Conservation (phyloP, 2,329 filamentous ascomycete species). For the Cladosporium colombiae region DNA sequence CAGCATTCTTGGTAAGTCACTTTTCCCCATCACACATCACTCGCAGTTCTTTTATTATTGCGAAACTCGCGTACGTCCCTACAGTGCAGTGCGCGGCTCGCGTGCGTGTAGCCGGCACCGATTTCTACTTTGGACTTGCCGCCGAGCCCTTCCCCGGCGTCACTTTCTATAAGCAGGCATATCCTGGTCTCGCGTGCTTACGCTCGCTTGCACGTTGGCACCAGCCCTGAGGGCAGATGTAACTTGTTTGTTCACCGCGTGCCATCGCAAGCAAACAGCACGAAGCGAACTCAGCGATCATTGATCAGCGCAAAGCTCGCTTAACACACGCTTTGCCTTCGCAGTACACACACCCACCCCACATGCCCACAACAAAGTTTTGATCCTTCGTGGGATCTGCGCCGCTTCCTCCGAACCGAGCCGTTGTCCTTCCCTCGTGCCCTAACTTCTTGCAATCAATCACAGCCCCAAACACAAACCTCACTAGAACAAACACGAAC, state of each 20-base stretch:
- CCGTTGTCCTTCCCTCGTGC: not conserved
- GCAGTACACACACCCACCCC: not conserved
- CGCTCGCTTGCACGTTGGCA: conserved; percentile 12
- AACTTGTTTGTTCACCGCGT: conserved; percentile 1
- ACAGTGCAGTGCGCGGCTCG: conserved; percentile 1
- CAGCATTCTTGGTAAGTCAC: conserved; percentile 78
- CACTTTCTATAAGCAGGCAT: conserved; percentile 9
- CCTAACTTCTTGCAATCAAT: not conserved
- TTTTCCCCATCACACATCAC: conserved; percentile 10
- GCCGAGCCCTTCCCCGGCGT: conserved; percentile 5
- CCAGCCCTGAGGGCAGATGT: not conserved
- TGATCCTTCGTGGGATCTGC: not conserved
- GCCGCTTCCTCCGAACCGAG: not conserved
- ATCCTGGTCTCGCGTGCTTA: conserved; percentile 14
- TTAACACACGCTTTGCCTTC: conserved; percentile 6
- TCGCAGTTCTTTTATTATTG: not conserved
- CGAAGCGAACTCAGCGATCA: not conserved
- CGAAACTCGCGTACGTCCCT: conserved; percentile 2
- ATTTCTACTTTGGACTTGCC: not conserved
- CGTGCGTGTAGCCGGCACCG: not conserved
- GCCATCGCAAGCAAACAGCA: not conserved
- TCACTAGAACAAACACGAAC: not conserved
- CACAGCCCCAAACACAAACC: not conserved
- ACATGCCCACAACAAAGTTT: conserved; percentile 1
- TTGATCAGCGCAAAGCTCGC: conserved; percentile 13